Conservation (phyloP, 257 asterid genomes). For the Solanum acaule region DNA sequence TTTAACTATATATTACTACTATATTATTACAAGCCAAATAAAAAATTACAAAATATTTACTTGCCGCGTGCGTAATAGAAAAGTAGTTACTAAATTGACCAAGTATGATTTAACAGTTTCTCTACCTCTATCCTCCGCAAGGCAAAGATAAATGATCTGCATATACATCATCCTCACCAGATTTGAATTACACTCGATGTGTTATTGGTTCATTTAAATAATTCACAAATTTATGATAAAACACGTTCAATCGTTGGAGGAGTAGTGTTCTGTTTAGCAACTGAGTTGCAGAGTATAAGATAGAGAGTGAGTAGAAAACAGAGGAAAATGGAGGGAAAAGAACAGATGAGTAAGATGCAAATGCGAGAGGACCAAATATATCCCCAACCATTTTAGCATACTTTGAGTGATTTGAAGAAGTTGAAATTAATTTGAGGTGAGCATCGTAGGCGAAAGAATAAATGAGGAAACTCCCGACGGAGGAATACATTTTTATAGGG, state of each 20-base stretch:
- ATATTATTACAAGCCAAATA: too few species aligned
- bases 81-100: too few species aligned
- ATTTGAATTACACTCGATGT: background rate
- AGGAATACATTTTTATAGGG: background rate
- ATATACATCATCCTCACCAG: fast-evolving
- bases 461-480: background rate
- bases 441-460: background rate
- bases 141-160: background rate
- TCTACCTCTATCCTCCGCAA: background rate
- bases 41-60: too few species aligned
- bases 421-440: background rate
- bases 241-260: background rate
- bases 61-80: too few species aligned
- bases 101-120: background rate
- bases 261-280: too few species aligned
- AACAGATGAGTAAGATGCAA: background rate
- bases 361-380: background rate
- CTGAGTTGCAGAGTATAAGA: background rate
- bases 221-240: too few species aligned
- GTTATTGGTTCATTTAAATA: too few species aligned
- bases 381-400: background rate
- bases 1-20: too few species aligned
- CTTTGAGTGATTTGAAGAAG: background rate
- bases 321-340: background rate
- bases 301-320: background rate